Evolutionary conservation across 495 filamentous ascomycete genomes (phyloP), one percentile per base, ranked within the genome.

Genomic region (Lasiosphaeris hirsuta): DNA sequence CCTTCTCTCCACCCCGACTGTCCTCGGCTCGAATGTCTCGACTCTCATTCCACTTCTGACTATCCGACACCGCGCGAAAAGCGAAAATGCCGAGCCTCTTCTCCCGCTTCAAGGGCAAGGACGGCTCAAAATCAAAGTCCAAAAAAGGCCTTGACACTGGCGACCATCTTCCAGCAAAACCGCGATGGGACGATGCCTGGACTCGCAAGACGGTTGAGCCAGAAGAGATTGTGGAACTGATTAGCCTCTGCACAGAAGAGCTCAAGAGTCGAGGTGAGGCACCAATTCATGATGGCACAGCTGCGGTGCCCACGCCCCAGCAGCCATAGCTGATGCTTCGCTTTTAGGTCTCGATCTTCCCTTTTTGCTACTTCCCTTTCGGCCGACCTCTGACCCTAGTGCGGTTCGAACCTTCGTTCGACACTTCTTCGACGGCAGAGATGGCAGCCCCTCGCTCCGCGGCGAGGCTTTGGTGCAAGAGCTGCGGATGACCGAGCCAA

Each of bases 281-380:
- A 67, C 65, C 51, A 69, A 71, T 58, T 55, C 42, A 23, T 23
- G 15, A 11, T 17, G 4, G 14, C 18, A 10, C 30, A 50, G 42
- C 49, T 54, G 34, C 55, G 17, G 37, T 39, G 19, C 48, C 35
- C 34, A 36, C n/a, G 45, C 49, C 38, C 48, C 51, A 41, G 63
- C 59, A 54, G 17, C 47, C 14, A 58, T 47, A 47, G 64, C 74
- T 79, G 70, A 81, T 60, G 60, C 57, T 35, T 63, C 58, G 14
- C 63, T 55, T 67, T 41, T 59, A 94, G 92, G 85, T 60, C 85
- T 97, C 61, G 87, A 94, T 68, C 86, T 89, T 55, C 94, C 94
- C 0, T 96, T 98, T 71, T 78, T 97, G 47, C 86, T 98, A 15
- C 83, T 98, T n/a, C 95, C 94, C 7, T 98, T 96, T 73, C 86